Evolutionary conservation across 768 basidiomycete species (phyloP).

Genomic region (Lactarius akahatsu): DNA sequence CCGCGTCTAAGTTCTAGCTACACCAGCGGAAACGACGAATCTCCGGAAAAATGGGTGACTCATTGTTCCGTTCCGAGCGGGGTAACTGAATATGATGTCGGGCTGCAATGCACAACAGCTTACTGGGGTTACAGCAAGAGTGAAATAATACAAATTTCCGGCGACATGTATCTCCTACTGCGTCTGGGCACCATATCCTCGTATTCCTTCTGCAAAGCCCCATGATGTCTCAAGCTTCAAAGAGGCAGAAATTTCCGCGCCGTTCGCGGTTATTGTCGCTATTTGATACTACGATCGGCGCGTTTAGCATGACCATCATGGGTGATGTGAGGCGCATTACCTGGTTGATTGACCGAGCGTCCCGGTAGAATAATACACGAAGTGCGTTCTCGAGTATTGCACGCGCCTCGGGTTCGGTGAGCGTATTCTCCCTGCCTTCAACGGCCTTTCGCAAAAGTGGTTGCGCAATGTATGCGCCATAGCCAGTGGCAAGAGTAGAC

Average conservation of each 20-base stretch:
- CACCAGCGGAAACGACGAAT: no score
- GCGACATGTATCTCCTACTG: conserved; percentile 48
- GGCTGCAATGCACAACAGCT: not conserved
- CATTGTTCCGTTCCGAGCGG: not conserved
- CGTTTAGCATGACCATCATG: conserved; percentile 2
- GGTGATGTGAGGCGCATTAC: conserved; percentile 42
- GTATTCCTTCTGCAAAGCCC: conserved; percentile 89
- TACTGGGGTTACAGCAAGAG: not conserved
- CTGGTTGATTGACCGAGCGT: conserved; percentile 94
- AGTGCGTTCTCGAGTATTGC: conserved; percentile 81
- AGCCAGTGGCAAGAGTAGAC: conserved; percentile 92
- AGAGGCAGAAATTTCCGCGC: conserved; percentile 78
- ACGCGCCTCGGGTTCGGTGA: conserved; percentile 79
- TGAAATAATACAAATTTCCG: conserved; percentile 15
- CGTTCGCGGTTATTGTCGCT: conserved; percentile 77
- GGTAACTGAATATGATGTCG: not conserved
- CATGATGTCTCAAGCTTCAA: conserved; percentile 75
- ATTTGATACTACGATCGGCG: conserved; percentile 80
- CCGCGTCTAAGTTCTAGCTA: no score
- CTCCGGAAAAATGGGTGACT: not conserved
- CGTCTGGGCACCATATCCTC: conserved; percentile 90
- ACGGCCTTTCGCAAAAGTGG: conserved; percentile 90
- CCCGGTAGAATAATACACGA: conserved; percentile 94
- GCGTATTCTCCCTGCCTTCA: conserved; percentile 69
- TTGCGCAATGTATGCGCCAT: conserved; percentile 89